Base-by-base conservation (phyloP, 306 rosid genomes). In the Lathyrus aphaca region DNA sequence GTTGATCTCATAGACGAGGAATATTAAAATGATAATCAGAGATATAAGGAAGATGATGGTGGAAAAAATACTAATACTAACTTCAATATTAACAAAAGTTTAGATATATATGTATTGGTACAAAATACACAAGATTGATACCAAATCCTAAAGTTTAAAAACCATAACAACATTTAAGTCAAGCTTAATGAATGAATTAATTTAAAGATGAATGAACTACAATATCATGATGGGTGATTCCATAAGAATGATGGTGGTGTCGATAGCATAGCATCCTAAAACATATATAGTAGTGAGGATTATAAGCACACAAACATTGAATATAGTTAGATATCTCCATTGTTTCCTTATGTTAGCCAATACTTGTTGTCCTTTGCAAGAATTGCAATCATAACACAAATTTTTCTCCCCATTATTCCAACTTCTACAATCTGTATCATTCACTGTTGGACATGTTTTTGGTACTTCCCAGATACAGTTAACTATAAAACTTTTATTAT, bases 331-430 rank as follows among this genome's bases (percentile, higher is more conserved):
- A 55, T 49, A 63, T 60, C 77, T 77, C 96, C 97, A 91, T 16
- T 82, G 77, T 2, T 69, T 74, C 57, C 85, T 81, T 3, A 91
- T 81, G 78, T 80, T 81, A 1, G 77, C 82, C 32, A 91, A 61
- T 50, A 91, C 80, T n/a, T n/a, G n/a, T 74, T 91, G 88, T 6
- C 83, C 94, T 59, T 89, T 91, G 80, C 97, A 91, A 1, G 97
- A 64, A 66, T 91, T 80, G 78, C 97, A 91, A 16, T 85, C 80
- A 57, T 73, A 86, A 48, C 54, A 48, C 18, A 48, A 29, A 92
- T 88, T 45, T 88, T 67, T 32, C 53, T 77, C 50, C 0, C 46
- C 7, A 17, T 88, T 89, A 25, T 77, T 87, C 97, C 97, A 91
- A 0, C 69, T 38, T 0, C 1, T 68, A 83, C 96, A 91, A 37